Percentiles rank a stretch among this genome's conserved stretches.
These are phyloP conservation scores for Cinchona pubescens DNA, from an alignment of 257 asterid genomes.

Conservation along the genomic window DNA sequence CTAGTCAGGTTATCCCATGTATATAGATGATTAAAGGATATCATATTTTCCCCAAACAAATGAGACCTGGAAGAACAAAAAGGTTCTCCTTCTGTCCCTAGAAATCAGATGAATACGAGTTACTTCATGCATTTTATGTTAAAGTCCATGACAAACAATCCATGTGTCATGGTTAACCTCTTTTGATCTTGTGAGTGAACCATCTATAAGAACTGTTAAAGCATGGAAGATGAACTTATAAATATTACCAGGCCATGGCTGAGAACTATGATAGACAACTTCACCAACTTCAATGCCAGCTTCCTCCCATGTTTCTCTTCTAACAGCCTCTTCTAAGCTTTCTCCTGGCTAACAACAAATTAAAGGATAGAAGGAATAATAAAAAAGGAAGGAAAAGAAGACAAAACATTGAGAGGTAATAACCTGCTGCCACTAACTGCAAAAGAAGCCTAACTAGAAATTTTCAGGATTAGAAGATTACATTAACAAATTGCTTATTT, in stretches of 20 bases:
- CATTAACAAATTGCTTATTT: background rate
- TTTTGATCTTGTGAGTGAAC: background rate
- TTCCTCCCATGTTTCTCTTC: constrained; percentile 97
- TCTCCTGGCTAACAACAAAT: constrained; percentile 73
- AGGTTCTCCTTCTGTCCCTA: background rate
- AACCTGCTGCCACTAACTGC: background rate
- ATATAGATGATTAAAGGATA: background rate
- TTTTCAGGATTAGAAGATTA: background rate
- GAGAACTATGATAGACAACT: constrained; percentile 93
- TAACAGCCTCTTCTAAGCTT: constrained; percentile 94
- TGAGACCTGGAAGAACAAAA: background rate
- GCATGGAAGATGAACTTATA: background rate
- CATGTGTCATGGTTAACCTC: background rate
- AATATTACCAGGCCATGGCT: constrained; percentile 92
- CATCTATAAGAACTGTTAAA: background rate
- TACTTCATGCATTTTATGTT: background rate
- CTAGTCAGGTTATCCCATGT: background rate
- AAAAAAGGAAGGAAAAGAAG: background rate
- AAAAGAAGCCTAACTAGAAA: background rate
- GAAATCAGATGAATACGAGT: background rate
- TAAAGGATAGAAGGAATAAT: constrained; percentile 8
- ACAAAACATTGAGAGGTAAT: background rate
- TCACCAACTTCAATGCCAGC: constrained; percentile 94
- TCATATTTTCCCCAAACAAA: background rate
- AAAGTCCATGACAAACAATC: background rate